Evolutionary conservation across 2,329 filamentous ascomycete genomes (phyloP).

Genomic region (Fusarium sarcochroum): DNA sequence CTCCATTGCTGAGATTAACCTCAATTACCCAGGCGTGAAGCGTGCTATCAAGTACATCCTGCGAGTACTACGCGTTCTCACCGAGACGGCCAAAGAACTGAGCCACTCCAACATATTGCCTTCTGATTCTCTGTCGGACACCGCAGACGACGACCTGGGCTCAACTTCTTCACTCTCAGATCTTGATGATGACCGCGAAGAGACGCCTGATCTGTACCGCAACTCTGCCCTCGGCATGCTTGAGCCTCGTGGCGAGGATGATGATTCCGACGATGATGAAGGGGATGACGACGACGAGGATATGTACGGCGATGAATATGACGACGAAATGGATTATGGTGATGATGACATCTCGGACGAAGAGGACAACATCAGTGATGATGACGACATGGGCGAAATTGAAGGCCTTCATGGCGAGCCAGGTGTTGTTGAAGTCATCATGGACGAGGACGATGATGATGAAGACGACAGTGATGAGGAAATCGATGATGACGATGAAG

Average conservation of each 20-base stretch:
- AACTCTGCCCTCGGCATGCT: constrained; percentile 97
- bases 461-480: constrained; percentile 74
- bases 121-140: constrained; percentile 72
- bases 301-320: constrained; percentile 93
- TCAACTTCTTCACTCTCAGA: constrained; percentile 92
- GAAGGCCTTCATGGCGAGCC: constrained; percentile 78
- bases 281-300: constrained; percentile 85
- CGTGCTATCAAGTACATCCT: constrained; percentile 97
- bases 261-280: constrained; percentile 83
- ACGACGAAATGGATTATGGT: constrained; percentile 91
- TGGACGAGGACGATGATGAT: constrained; percentile 80
- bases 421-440: constrained; percentile 80
- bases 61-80: constrained; percentile 87
- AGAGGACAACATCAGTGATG: constrained; percentile 90
- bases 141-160: constrained; percentile 87
- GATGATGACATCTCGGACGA: constrained; percentile 87
- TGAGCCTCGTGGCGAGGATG: constrained; percentile 84
- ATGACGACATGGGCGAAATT: constrained; percentile 89
- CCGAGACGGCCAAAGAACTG: constrained; percentile 86
- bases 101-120: constrained; percentile 86
- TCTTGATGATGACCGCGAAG: constrained; percentile 86
- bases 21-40: constrained; percentile 94
- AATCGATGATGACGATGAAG: constrained; percentile 62
- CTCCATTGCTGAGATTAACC: constrained; percentile 94
- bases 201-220: constrained; percentile 96